Percentiles rank a stretch among this genome's conserved stretches.
Evolutionary conservation across 2,329 filamentous ascomycete species (phyloP).

Genomic region (Thelonectria rubi): DNA sequence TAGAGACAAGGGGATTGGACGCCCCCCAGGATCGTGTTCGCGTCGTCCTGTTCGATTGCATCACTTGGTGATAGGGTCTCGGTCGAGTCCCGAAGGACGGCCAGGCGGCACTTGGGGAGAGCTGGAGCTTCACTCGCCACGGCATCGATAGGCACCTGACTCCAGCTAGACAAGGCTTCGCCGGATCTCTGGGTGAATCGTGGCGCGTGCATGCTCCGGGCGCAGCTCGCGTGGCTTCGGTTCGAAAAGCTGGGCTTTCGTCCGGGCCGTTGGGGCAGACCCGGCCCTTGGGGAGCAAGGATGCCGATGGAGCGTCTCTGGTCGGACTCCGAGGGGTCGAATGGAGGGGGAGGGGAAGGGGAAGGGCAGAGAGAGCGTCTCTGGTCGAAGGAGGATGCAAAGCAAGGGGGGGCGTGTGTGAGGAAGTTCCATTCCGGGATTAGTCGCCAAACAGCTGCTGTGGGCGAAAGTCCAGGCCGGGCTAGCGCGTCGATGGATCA

Average conservation of each 20-base stretch:
- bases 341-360: constrained; percentile 24
- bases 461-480: constrained; percentile 28
- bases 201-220: constrained; percentile 20
- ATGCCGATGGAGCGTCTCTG: constrained; percentile 27
- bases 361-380: background rate
- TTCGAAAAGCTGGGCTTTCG: constrained; percentile 30
- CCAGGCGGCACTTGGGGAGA: constrained; percentile 19
- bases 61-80: constrained; percentile 31
- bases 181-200: constrained; percentile 14
- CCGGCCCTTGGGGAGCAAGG: constrained; percentile 32
- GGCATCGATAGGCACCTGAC: background rate
- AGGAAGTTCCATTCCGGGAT: constrained; percentile 25
- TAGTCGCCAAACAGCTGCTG: constrained; percentile 13
- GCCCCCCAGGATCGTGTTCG: constrained; percentile 12
- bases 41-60: constrained; percentile 23
- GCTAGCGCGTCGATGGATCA: constrained; percentile 32
- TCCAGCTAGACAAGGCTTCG: background rate
- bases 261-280: constrained; percentile 40
- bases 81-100: constrained; percentile 41
- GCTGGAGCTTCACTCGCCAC: background rate
- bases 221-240: constrained; percentile 38
- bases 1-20: constrained; percentile 12
- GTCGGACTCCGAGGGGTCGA: constrained; percentile 2
- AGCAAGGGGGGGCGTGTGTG: constrained; percentile 8
- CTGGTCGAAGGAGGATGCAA: background rate